Conservation (phyloP, 1,284 basidiomycete genomes). For the Rhodotorula sp. region DNA sequence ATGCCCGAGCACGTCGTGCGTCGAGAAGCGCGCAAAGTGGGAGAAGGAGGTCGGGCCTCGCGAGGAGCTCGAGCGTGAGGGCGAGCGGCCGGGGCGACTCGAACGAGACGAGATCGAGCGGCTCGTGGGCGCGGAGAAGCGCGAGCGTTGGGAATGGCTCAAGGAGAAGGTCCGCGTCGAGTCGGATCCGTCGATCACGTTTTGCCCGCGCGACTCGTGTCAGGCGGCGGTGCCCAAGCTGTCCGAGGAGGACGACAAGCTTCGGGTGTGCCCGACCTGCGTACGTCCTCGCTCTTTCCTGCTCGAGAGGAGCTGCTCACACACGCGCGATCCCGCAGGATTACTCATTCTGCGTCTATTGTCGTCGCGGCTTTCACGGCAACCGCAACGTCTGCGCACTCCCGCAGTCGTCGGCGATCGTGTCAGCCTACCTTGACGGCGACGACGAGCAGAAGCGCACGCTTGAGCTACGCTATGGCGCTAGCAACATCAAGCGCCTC, state of each 20-base stretch:
- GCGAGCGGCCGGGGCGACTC: constrained; percentile 28
- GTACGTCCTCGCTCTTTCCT: constrained; percentile 65
- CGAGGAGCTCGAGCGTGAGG: neutral
- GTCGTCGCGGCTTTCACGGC: constrained; percentile 75
- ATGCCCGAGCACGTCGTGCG: constrained; percentile 64
- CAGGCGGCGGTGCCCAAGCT: constrained; percentile 67
- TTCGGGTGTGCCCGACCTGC: constrained; percentile 68
- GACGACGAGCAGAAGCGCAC: constrained; percentile 56
- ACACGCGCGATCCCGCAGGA: neutral
- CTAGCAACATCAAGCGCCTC: constrained; percentile 59
- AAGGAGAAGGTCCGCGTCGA: constrained; percentile 67
- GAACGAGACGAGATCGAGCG: constrained; percentile 48
- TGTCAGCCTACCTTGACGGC: constrained; percentile 64
- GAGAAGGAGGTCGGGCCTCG: constrained; percentile 22
- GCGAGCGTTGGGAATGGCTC: constrained; percentile 71
- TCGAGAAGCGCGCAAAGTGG: constrained; percentile 16
- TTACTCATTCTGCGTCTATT: constrained; percentile 57
- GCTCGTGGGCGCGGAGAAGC: constrained; percentile 63
- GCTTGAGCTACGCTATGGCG: constrained; percentile 67
- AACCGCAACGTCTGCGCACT: constrained; percentile 66
- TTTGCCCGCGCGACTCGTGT: constrained; percentile 72
- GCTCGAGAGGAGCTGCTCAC: constrained; percentile 51
- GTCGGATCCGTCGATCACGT: constrained; percentile 69
- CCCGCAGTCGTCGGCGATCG: constrained; percentile 62
- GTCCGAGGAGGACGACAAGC: constrained; percentile 61